Base-by-base conservation (phyloP, 202 grass and related monocot species). In the Carex sylvatica region DNA sequence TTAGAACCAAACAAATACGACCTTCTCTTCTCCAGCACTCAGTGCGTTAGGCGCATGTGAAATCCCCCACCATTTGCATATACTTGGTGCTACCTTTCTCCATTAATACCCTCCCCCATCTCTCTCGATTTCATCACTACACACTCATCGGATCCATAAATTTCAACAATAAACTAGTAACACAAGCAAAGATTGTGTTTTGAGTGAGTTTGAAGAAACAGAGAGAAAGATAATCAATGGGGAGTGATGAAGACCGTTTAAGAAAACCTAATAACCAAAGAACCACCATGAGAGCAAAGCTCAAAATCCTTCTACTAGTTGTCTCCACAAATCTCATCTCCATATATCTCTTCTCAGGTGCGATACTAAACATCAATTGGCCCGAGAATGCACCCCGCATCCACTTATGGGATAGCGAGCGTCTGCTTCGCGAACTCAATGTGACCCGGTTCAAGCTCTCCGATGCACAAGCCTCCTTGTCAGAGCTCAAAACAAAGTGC, bases 311-410 rank as follows among this genome's bases (percentile, higher is more conserved):
- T 11, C 70, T 95, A 5, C 13, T 95, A 40, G 79, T 95, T 24
- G 82, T 90, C 33, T 83, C 86, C 46, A 90, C 92, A 59, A 98
- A 95, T 82, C 56, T 98, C 49, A 49, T 93, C 20, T 90, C 92
- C 1, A 82, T 95, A 9, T 98, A 93, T 71, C 65, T 98, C 71
- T 93, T 95, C 87, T 87, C 92, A 11, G 89, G 89, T 56, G 65
- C 86, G 72, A 80, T 88, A 19, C 74, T 88, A 35, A 81, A 84
- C 40, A 66, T 97, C 66, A 82, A 82, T 53, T 46, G 87, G 69
- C 91, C 94, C 4, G 87, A 82, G 12, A 71, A 88, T 2, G 91
- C 94, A 9, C 91, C 86, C 0, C 84, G 88, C 52, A 88, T 89
- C 87, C 88, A 91, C 84, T 82, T 97, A 15, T 92, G 88, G 87